Conservation (phyloP, 1,284 basidiomycete species). For the Ustilago nuda region DNA sequence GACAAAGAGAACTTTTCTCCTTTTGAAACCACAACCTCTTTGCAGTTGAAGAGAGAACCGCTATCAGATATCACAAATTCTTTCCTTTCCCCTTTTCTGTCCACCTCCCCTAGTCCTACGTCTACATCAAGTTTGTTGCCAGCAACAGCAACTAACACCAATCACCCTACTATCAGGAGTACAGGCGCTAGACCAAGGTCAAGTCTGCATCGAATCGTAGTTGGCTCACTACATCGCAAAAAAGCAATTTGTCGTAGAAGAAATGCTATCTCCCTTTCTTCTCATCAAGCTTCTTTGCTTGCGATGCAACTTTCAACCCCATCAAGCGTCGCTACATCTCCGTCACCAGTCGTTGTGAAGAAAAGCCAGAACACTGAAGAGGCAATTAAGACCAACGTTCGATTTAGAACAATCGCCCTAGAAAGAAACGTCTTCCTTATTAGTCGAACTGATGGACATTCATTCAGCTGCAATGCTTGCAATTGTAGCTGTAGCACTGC, state of each 20-base stretch:
- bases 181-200: background rate
- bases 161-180: background rate
- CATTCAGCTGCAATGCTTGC: background rate
- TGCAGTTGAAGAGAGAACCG: background rate
- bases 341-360: background rate
- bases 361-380: background rate
- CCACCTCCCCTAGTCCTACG: background rate
- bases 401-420: slow-evolving; percentile 3
- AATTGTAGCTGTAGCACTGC: background rate
- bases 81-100: background rate
- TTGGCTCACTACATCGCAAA: background rate
- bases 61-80: slow-evolving; percentile 9
- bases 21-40: background rate
- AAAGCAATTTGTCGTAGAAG: background rate
- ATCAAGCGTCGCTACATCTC: background rate
- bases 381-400: background rate
- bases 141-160: background rate
- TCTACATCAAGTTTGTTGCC: background rate
- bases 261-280: slow-evolving; percentile 11
- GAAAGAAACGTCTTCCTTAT: slow-evolving; percentile 20
- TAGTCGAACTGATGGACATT: slow-evolving; percentile 19
- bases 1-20: slow-evolving; percentile 1
- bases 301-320: background rate
- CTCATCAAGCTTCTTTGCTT: background rate
- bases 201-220: background rate